Base-by-base conservation (phyloP, 148 eudicot genomes). In the Diospyros kaki region DNA sequence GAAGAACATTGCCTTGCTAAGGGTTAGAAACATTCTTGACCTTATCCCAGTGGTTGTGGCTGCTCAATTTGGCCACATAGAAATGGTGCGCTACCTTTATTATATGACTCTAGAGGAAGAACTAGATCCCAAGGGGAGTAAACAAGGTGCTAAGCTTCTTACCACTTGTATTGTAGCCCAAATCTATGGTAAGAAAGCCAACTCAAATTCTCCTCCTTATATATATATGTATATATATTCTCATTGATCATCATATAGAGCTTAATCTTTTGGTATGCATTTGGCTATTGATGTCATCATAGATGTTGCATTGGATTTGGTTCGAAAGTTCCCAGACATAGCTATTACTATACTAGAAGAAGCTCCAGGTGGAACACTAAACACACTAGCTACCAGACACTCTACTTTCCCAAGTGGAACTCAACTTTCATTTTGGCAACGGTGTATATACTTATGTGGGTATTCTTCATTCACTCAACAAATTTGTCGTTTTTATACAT, bases 31-130 rank as follows among this genome's bases (percentile, higher is more conserved):
- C 42, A 0, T 1, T 11, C 2, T 0, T 17, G 8, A 0, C 6
- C 10, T 41, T 50, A 71, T 71, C 6, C 74, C 74, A 17, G 64
- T 58, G n/a, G 74, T 71, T 5, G 64, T 71, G 52, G 74, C 74
- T 56, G 74, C 74, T 71, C 64, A 71, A 71, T 71, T 71, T 52
- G 41, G 74, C 50, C 40, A 71, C 10, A 17, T 38, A 11, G 64
- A 71, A 7, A 71, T 71, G 74, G 64, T 71, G 9, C 52, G 11
- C 43, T 71, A 39, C 17, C 74, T 71, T 58, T 71, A 58, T 6
- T 56, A 60, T 41, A 44, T 4, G 53, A 71, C 64, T 43, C 40
- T 15, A 58, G 74, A 56, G 62, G 64, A 71, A 71, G 64, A 71
- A 42, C 74, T 71, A 13, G 15, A 71, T 42, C 64, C 74, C 0